These are phyloP conservation scores for Arthrobotrys pseudoclavata DNA, from an alignment of 2,329 filamentous ascomycete genomes.

Conservation along the genomic window DNA sequence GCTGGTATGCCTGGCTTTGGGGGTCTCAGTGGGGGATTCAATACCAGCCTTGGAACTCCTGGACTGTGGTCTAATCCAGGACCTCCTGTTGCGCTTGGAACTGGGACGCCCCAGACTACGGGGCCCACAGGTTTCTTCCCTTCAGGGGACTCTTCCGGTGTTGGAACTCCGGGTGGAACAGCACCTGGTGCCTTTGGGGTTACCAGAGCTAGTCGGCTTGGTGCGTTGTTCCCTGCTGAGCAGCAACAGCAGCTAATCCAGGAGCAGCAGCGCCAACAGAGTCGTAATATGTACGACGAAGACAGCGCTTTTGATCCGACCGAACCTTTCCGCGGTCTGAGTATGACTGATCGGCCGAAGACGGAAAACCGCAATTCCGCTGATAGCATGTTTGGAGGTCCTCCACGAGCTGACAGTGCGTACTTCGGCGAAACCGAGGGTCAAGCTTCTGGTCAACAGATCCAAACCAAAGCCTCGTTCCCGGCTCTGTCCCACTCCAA, in stretches of 20 bases:
- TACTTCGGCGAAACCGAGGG: conserved; percentile 60
- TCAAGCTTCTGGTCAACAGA: conserved; percentile 38
- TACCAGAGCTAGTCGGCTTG: conserved; percentile 83
- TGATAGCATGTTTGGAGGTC: conserved; percentile 60
- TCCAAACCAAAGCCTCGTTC: conserved; percentile 45
- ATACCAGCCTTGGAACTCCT: conserved; percentile 75
- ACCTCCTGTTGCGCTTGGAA: conserved; percentile 76
- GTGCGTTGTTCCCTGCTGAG: conserved; percentile 85
- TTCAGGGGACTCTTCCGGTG: conserved; percentile 73
- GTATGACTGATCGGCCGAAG: conserved; percentile 77
- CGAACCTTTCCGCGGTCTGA: conserved; percentile 74
- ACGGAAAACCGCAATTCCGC: conserved; percentile 66
- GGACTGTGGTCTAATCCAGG: conserved; percentile 76
- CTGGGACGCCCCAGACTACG: conserved; percentile 74
- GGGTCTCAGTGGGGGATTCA: conserved; percentile 68
- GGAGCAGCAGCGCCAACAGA: conserved; percentile 61
- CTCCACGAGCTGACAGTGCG: conserved; percentile 60
- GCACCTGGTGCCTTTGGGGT: conserved; percentile 73
- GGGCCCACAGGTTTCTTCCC: conserved; percentile 67
- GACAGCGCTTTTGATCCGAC: conserved; percentile 72
- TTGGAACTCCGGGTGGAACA: conserved; percentile 73
- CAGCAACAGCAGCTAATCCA: conserved; percentile 76
- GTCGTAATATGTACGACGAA: conserved; percentile 70
- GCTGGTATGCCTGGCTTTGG: conserved; percentile 74
- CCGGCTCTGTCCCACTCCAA: conserved; percentile 44